These are phyloP conservation scores for Hordeum marinum DNA, from an alignment of 176 grass and related monocot species.

Conservation along the genomic window DNA sequence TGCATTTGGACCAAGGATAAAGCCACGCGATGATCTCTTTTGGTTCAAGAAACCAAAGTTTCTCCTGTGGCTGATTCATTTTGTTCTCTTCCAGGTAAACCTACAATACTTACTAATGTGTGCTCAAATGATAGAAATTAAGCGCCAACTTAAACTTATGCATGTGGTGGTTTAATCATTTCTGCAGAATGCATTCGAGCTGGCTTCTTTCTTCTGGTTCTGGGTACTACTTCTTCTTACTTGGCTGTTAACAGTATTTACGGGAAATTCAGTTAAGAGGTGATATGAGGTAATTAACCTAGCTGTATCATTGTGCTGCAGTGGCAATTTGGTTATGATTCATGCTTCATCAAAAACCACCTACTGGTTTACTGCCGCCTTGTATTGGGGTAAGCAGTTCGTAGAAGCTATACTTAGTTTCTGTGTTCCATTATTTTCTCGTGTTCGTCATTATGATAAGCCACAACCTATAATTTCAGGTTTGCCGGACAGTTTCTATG, in stretches of 20 bases:
- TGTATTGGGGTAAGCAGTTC: constrained; percentile 65
- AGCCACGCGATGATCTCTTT: constrained; percentile 84
- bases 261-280: background rate
- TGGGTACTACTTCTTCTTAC: constrained; percentile 65
- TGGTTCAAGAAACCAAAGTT: constrained; percentile 99
- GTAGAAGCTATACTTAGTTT: background rate
- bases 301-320: constrained; percentile 36
- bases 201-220: constrained; percentile 99
- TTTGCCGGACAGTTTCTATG: constrained; percentile 91
- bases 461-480: constrained; percentile 33
- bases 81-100: constrained; percentile 88
- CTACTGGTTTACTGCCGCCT: constrained; percentile 87
- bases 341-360: constrained; percentile 95
- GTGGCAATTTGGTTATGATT: constrained; percentile 99
- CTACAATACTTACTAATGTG: background rate
- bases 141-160: background rate
- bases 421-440: background rate
- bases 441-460: background rate
- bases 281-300: background rate
- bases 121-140: background rate
- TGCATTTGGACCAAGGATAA: constrained; percentile 60
- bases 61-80: constrained; percentile 86
- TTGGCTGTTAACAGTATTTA: background rate
- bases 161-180: constrained; percentile 15
- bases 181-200: constrained; percentile 91